These are phyloP conservation scores for Laguncularia racemosa DNA, from an alignment of 345 rosid genomes.

Conservation along the genomic window DNA sequence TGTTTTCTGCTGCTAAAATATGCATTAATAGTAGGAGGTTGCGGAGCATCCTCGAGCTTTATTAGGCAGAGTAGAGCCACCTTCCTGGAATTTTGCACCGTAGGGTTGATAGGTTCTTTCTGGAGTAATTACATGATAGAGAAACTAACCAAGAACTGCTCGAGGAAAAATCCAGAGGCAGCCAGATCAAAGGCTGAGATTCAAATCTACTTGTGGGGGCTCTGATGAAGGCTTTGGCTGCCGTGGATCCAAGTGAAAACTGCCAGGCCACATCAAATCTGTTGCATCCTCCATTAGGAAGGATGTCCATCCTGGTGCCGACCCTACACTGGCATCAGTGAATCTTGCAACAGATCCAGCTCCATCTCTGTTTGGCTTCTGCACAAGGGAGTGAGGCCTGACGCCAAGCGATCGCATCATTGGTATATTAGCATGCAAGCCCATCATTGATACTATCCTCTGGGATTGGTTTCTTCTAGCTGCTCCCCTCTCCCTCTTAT, in stretches of 20 bases:
- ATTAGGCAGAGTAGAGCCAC: background rate
- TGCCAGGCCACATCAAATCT: constrained; percentile 68
- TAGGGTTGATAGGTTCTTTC: constrained; percentile 1
- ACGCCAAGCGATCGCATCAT: constrained; percentile 49
- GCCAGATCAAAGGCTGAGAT: constrained; percentile 43
- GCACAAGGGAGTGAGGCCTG: constrained; percentile 47
- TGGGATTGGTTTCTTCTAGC: constrained; percentile 57
- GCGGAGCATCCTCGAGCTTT: background rate
- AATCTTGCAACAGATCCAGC: constrained; percentile 33
- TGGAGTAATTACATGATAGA: constrained; percentile 4
- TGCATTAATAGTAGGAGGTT: too few species aligned
- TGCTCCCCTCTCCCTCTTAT: constrained; percentile 69
- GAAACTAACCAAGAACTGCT: constrained; percentile 10
- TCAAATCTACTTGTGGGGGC: constrained; percentile 41
- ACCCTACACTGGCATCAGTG: constrained; percentile 25
- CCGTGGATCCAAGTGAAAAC: constrained; percentile 46
- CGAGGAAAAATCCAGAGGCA: background rate
- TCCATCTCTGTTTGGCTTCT: constrained; percentile 43
- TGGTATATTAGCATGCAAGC: constrained; percentile 23
- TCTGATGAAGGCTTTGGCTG: constrained; percentile 17
- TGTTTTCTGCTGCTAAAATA: background rate
- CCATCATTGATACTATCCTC: constrained; percentile 45
- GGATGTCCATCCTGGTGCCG: constrained; percentile 30
- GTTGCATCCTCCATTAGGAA: constrained; percentile 28
- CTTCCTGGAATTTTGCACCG: background rate